Percentiles rank a stretch among this genome's conserved stretches.
These are phyloP conservation scores for Triticum dicoccoides DNA, from an alignment of 176 grass and related monocot genomes.

Conservation along the genomic window DNA sequence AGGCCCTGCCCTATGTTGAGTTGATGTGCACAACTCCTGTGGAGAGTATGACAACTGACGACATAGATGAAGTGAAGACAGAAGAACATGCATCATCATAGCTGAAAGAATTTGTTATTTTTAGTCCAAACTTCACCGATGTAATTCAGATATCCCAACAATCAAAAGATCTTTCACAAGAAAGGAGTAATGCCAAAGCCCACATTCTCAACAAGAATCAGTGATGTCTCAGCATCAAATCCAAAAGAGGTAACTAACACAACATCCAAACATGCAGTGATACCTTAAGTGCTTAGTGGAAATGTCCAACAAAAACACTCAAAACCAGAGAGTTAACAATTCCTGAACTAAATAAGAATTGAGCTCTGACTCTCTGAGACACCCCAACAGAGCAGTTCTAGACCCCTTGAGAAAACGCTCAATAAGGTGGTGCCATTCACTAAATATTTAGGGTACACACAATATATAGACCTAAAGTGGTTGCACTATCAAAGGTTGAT, in stretches of 20 bases:
- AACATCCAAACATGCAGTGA: background rate
- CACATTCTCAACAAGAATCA: background rate
- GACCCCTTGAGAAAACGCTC: background rate
- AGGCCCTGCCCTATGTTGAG: background rate
- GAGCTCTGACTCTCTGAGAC: background rate
- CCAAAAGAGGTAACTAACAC: background rate
- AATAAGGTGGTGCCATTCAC: background rate
- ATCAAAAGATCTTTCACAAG: background rate
- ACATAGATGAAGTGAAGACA: background rate
- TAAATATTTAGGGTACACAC: background rate
- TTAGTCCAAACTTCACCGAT: background rate
- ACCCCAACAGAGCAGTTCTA: background rate
- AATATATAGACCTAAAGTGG: background rate
- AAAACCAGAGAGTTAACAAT: background rate
- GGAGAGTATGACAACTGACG: background rate
- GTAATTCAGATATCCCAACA: background rate
- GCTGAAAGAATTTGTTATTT: background rate
- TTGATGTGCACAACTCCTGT: background rate
- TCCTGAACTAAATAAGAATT: background rate
- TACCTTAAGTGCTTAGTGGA: background rate
- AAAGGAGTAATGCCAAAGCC: background rate
- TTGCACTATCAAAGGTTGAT: background rate
- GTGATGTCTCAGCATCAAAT: background rate
- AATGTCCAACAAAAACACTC: background rate
- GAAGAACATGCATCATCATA: background rate